Percentiles rank a stretch among this genome's conserved stretches.
phyloP scores from a whole-genome alignment of 2,329 filamentous ascomycete genomes.

The Ceratocystis albifundus region DNA sequence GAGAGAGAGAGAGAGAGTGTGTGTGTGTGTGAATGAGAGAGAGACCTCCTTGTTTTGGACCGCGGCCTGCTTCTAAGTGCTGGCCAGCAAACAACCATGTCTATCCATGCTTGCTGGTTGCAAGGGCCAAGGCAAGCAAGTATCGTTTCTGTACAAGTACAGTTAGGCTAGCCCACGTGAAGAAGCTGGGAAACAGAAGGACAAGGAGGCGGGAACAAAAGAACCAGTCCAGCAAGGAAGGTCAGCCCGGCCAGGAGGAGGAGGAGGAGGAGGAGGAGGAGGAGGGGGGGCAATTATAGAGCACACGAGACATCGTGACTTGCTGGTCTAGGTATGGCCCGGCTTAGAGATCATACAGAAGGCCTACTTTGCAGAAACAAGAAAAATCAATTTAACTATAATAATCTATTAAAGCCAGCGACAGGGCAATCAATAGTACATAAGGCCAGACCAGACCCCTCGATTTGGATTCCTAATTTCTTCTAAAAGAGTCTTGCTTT shows the following conservation, averaged over 20 bases:
- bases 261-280: neutral
- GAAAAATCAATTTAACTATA: conserved; percentile 4
- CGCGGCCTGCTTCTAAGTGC: neutral
- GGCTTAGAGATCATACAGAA: conserved; percentile 2
- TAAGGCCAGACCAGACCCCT: neutral
- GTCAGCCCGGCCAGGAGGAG: neutral
- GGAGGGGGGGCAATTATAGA: neutral
- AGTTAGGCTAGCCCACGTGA: neutral
- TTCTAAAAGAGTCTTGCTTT: conserved; percentile 10
- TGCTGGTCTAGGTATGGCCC: conserved; percentile 6
- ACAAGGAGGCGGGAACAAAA: neutral
- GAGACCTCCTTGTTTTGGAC: neutral
- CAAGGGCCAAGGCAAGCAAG: neutral
- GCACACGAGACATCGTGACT: conserved; percentile 13
- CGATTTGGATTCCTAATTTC: neutral
- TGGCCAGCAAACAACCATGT: neutral
- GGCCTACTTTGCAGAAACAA: neutral
- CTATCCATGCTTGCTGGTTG: neutral
- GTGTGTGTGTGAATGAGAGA: no score
- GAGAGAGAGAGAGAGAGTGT: no score
- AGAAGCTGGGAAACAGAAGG: neutral
- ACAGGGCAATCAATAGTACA: neutral
- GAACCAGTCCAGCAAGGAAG: neutral
- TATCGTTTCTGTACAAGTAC: neutral
- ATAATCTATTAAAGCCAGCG: neutral